Percentiles rank a stretch among this genome's conserved stretches.
phyloP scores from a whole-genome alignment of 2,329 filamentous ascomycete genomes.

The Arthrobotrys musiformis region DNA sequence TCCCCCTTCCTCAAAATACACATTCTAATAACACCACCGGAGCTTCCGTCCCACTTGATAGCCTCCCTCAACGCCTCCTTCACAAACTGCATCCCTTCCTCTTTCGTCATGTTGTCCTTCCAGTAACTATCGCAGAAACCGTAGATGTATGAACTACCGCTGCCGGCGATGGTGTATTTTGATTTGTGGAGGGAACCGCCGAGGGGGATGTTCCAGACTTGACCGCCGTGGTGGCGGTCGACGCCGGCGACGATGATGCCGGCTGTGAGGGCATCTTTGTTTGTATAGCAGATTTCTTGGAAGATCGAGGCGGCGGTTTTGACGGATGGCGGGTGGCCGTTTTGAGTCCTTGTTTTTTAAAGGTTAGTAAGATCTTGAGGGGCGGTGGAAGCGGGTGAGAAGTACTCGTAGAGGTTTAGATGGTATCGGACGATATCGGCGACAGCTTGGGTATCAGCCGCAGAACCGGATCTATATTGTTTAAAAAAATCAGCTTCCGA shows the following conservation, averaged over 20 bases:
- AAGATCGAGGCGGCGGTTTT: slow-evolving; percentile 95
- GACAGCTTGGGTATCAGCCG: slow-evolving; percentile 96
- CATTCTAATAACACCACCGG: slow-evolving; percentile 97
- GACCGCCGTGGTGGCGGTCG: slow-evolving; percentile 92
- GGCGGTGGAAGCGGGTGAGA: neutral
- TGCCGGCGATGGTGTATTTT: slow-evolving; percentile 92
- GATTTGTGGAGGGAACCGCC: slow-evolving; percentile 98
- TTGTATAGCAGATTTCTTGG: slow-evolving; percentile 97
- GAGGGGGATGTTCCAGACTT: slow-evolving; percentile 96
- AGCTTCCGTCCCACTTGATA: slow-evolving; percentile 99
- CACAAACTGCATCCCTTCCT: slow-evolving; percentile 89
- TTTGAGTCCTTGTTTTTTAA: slow-evolving; percentile 73
- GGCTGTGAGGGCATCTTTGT: slow-evolving; percentile 88
- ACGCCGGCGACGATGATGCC: slow-evolving; percentile 99
- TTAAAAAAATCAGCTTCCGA: neutral
- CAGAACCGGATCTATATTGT: slow-evolving; percentile 77
- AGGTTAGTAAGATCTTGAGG: neutral
- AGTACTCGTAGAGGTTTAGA: slow-evolving; percentile 78
- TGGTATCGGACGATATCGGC: slow-evolving; percentile 98
- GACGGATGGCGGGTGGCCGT: slow-evolving; percentile 89
- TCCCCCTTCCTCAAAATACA: slow-evolving; percentile 85
- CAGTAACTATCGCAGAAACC: slow-evolving; percentile 98
- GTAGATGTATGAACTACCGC: slow-evolving; percentile 98
- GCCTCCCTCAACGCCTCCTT: slow-evolving; percentile 90
- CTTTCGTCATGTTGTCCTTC: slow-evolving; percentile 92